phyloP scores from a whole-genome alignment of 2,329 filamentous ascomycete genomes.

The Alternaria postmessia region DNA sequence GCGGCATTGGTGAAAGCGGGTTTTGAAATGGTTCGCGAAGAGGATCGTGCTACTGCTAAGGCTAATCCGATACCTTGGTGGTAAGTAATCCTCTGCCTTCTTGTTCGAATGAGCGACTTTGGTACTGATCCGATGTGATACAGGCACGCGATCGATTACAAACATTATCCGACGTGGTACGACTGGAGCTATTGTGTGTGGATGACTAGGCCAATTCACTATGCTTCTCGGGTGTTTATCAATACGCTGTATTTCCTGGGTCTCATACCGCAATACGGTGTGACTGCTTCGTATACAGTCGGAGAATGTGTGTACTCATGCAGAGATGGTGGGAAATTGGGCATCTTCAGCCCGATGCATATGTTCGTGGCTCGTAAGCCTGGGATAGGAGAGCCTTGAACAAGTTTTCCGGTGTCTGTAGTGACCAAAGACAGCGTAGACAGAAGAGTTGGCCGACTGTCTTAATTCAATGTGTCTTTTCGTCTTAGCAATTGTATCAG shows the following conservation, averaged over 20 bases:
- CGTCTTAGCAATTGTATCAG: neutral
- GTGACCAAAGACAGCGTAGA: neutral
- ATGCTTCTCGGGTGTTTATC: neutral
- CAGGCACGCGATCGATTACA: conserved; percentile 1
- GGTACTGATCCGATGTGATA: neutral
- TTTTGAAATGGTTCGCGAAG: neutral
- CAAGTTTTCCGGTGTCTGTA: neutral
- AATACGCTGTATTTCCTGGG: neutral
- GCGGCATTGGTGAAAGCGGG: neutral
- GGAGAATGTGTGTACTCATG: neutral
- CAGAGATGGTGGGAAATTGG: neutral
- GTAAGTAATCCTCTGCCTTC: neutral
- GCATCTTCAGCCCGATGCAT: neutral
- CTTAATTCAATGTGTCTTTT: neutral
- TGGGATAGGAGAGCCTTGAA: neutral
- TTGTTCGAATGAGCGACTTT: neutral
- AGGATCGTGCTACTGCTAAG: neutral
- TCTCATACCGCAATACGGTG: neutral
- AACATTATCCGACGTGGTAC: neutral
- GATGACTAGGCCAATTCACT: neutral
- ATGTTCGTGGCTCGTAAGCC: neutral
- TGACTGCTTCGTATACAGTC: neutral
- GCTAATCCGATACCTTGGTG: neutral
- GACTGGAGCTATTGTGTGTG: neutral
- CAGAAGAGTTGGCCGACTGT: neutral